These are phyloP conservation scores for Cyclotella kingstonii DNA, from an alignment of 108 stramenopile species.

Conservation along the genomic window DNA sequence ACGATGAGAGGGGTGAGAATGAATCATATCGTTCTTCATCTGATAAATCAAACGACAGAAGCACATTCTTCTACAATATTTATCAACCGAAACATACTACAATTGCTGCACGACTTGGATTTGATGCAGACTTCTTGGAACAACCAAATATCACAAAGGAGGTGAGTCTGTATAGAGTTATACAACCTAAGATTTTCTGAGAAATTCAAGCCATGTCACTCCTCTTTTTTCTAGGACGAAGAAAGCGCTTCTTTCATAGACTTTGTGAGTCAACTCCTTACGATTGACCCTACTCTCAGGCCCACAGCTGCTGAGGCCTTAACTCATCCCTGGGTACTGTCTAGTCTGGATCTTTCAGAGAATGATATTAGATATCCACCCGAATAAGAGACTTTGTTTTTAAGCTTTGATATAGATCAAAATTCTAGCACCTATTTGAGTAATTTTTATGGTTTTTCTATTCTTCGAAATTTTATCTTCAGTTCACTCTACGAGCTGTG, in stretches of 20 bases:
- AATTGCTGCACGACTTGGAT: conserved; percentile 66
- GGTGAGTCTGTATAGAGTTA: too few relatives aligned
- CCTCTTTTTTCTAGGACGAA: conserved; percentile 39
- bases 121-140: conserved; percentile 64
- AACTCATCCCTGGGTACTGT: conserved; percentile 83
- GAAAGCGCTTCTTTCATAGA: conserved; percentile 73
- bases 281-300: conserved; percentile 77
- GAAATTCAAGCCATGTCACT: too few relatives aligned
- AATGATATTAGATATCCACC: conserved; percentile 78
- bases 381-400: not conserved
- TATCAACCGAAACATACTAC: conserved; percentile 81
- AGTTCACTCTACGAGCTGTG: too few relatives aligned
- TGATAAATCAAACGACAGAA: conserved; percentile 37
- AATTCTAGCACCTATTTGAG: too few relatives aligned
- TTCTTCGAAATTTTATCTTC: too few relatives aligned
- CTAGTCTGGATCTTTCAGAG: conserved; percentile 69
- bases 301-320: conserved; percentile 80
- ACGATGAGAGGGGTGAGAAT: conserved; percentile 33
- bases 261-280: conserved; percentile 73
- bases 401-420: not conserved
- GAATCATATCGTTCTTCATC: conserved; percentile 36
- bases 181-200: too few relatives aligned
- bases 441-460: too few relatives aligned
- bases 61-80: conserved; percentile 49
- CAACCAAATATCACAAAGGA: conserved; percentile 30